phyloP scores from a whole-genome alignment of 768 basidiomycete genomes.

The Rhodotorula paludigena region DNA sequence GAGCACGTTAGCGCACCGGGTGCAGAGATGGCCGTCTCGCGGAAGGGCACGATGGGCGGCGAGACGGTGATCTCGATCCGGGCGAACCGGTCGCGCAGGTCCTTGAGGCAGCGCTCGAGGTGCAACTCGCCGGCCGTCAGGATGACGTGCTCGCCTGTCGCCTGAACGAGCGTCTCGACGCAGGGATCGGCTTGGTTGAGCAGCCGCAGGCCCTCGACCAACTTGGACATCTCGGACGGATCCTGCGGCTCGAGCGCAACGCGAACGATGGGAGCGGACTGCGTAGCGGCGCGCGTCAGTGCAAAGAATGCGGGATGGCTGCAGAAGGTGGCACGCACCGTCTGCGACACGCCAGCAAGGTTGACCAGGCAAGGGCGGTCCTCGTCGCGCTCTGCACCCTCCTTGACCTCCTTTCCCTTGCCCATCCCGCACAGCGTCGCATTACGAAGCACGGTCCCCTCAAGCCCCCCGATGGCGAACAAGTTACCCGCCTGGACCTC shows the following conservation, averaged over 20 bases:
- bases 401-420: slow-evolving; percentile 45
- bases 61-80: slow-evolving; percentile 87
- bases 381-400: slow-evolving; percentile 46
- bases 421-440: slow-evolving; percentile 67
- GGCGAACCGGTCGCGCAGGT: slow-evolving; percentile 91
- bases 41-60: slow-evolving; percentile 93
- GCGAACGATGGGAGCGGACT: slow-evolving; percentile 87
- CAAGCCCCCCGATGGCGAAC: slow-evolving; percentile 84
- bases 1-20: slow-evolving; percentile 54
- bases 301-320: neutral
- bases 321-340: slow-evolving; percentile 51
- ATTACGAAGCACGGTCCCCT: slow-evolving; percentile 81
- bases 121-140: slow-evolving; percentile 92
- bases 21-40: slow-evolving; percentile 83
- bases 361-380: slow-evolving; percentile 64
- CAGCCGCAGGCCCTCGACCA: slow-evolving; percentile 78
- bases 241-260: slow-evolving; percentile 83
- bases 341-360: slow-evolving; percentile 64
- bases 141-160: slow-evolving; percentile 96
- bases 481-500: slow-evolving; percentile 85
- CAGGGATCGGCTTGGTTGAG: slow-evolving; percentile 94
- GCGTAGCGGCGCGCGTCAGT: neutral
- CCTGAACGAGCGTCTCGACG: slow-evolving; percentile 93
- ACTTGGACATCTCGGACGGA: slow-evolving; percentile 74
- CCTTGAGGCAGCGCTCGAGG: slow-evolving; percentile 93